Conservation (phyloP, 257 asterid species). For the Primulina huaijiensis region DNA sequence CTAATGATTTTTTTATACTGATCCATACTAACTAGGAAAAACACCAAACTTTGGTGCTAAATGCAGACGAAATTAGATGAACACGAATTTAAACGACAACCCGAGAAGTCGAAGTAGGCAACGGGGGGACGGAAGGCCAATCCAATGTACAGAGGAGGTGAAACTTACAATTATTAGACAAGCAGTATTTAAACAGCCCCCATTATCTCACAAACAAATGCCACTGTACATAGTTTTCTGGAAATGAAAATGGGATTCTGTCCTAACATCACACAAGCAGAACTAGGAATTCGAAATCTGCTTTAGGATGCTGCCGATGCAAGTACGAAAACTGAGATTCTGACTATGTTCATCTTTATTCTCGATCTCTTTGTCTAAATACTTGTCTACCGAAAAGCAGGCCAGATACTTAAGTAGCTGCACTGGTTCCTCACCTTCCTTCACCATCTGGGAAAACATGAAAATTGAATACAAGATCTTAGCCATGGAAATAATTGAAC, state of each 20-base stretch:
- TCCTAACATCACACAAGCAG: slow-evolving; percentile 47
- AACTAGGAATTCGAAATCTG: slow-evolving; percentile 24
- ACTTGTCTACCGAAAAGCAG: slow-evolving; percentile 35
- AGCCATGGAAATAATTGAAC: background rate
- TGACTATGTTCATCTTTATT: slow-evolving; percentile 15
- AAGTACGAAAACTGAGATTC: slow-evolving; percentile 26
- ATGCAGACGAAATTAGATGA: background rate
- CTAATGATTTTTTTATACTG: too few relatives aligned
- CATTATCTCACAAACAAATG: too few relatives aligned
- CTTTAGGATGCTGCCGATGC: slow-evolving; percentile 44
- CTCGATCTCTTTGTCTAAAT: slow-evolving; percentile 34
- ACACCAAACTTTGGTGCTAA: background rate
- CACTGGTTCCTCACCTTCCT: slow-evolving; percentile 50
- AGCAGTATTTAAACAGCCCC: too few relatives aligned
- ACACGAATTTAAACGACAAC: background rate
- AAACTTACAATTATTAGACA: too few relatives aligned
- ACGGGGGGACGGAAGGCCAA: background rate
- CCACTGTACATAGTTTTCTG: slow-evolving; percentile 32
- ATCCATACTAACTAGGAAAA: too few relatives aligned
- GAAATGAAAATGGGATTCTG: slow-evolving; percentile 19
- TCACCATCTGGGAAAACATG: slow-evolving; percentile 40
- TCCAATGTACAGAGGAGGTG: background rate
- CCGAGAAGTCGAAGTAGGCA: too few relatives aligned
- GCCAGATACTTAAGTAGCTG: slow-evolving; percentile 43
- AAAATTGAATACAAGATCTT: slow-evolving; percentile 11